A percentile compares a stretch with the other conserved stretches of the same genome.
Conservation (phyloP, 2,329 filamentous ascomycete genomes). For the Xylariaceae sp. region DNA sequence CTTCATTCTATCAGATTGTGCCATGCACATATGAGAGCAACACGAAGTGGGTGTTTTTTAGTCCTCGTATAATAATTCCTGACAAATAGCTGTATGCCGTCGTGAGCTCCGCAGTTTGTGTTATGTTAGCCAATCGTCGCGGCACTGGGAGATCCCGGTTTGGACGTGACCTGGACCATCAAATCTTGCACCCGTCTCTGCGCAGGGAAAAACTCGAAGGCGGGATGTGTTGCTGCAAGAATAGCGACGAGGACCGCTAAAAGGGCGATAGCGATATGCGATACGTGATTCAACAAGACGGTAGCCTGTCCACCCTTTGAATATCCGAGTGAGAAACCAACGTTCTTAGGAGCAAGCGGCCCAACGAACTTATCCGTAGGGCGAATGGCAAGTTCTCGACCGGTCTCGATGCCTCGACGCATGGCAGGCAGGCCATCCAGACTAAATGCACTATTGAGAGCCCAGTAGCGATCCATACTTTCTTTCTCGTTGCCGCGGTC, state of each 20-base stretch:
- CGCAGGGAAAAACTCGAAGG: conserved; percentile 22
- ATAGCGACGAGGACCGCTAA: conserved; percentile 18
- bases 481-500: conserved; percentile 33
- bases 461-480: conserved; percentile 39
- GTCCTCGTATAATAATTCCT: no score
- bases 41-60: no score
- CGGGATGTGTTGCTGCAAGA: conserved; percentile 25
- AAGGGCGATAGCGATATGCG: conserved; percentile 16
- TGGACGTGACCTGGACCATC: conserved; percentile 16
- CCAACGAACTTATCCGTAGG: conserved; percentile 40
- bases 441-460: conserved; percentile 37
- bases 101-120: no score
- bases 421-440: conserved; percentile 38
- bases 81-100: no score
- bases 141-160: conserved; percentile 11
- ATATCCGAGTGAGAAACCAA: no score
- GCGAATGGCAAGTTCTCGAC: conserved; percentile 29
- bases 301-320: conserved; percentile 5
- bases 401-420: conserved; percentile 29
- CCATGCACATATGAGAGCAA: no score
- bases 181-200: conserved; percentile 21
- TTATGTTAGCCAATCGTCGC: no score
- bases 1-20: no score
- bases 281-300: conserved; percentile 8
- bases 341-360: conserved; percentile 27